Conservation (phyloP, 805 yeast species). For the Ascoidea rubescens region DNA sequence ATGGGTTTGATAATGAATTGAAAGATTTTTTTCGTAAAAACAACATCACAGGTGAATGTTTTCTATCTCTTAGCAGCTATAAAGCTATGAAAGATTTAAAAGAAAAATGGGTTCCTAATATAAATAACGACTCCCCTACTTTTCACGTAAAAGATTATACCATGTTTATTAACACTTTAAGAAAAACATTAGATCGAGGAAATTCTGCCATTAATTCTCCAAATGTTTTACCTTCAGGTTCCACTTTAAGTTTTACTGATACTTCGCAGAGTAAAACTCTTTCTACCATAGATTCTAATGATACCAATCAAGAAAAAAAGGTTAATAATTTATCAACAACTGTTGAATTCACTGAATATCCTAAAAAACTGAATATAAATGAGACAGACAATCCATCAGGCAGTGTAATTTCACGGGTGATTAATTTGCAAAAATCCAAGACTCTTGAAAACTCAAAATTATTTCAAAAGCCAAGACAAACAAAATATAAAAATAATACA, state of each 20-base stretch:
- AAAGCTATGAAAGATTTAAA: conserved; percentile 31
- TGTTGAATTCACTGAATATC: not conserved
- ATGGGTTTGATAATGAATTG: conserved; percentile 68
- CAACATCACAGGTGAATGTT: conserved; percentile 46
- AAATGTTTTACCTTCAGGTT: not conserved
- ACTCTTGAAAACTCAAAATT: too few species aligned
- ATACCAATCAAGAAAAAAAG: not conserved
- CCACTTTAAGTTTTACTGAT: not conserved
- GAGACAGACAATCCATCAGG: too few species aligned
- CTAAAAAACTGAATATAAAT: not conserved
- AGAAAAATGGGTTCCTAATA: not conserved
- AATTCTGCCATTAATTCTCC: not conserved
- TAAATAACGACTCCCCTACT: not conserved
- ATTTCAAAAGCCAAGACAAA: not conserved
- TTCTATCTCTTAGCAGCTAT: conserved; percentile 54
- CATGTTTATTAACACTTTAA: conserved; percentile 5
- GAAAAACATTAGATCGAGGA: conserved; percentile 12
- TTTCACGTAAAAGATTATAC: not conserved
- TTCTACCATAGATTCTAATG: not conserved
- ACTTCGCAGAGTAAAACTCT: not conserved
- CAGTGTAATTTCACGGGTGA: too few species aligned
- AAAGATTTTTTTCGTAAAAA: conserved; percentile 42
- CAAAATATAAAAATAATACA: conserved; percentile 9
- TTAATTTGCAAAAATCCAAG: not conserved
- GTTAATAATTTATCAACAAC: not conserved